Percentiles rank a stretch among this genome's conserved stretches.
These are phyloP conservation scores for Hyphopichia homilentoma DNA, from an alignment of 805 yeast genomes.

Conservation along the genomic window DNA sequence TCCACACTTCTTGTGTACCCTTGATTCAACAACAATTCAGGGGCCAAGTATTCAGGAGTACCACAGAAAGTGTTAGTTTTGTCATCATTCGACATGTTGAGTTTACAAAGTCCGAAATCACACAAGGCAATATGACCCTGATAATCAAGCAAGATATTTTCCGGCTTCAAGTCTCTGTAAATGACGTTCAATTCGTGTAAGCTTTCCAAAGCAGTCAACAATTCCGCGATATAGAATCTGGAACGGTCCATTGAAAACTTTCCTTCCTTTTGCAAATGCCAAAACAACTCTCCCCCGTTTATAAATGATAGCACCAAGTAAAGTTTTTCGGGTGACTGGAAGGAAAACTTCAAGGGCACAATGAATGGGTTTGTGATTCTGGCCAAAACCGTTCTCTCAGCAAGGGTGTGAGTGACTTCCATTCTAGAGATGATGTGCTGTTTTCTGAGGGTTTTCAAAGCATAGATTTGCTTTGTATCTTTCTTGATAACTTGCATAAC, in stretches of 20 bases:
- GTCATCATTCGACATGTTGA: slow-evolving; percentile 88
- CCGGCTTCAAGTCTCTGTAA: slow-evolving; percentile 95
- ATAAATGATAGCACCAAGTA: slow-evolving; percentile 89
- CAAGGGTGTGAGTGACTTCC: slow-evolving; percentile 94
- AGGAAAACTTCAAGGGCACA: slow-evolving; percentile 92
- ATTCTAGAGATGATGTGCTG: slow-evolving; percentile 90
- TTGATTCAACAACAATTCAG: slow-evolving; percentile 84
- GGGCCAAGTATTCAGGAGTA: slow-evolving; percentile 96
- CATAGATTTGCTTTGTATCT: slow-evolving; percentile 92
- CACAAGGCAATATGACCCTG: slow-evolving; percentile 98
- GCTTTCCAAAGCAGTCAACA: slow-evolving; percentile 88
- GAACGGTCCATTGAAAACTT: slow-evolving; percentile 85
- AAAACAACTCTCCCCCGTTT: slow-evolving; percentile 95
- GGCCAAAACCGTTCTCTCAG: slow-evolving; percentile 93
- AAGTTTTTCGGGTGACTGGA: slow-evolving; percentile 94
- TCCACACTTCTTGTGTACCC: slow-evolving; percentile 96
- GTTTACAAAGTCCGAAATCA: slow-evolving; percentile 94
- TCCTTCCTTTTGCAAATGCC: slow-evolving; percentile 89
- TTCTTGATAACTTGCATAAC: slow-evolving; percentile 98
- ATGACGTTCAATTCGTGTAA: slow-evolving; percentile 88
- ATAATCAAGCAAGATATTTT: slow-evolving; percentile 88
- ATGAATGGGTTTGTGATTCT: slow-evolving; percentile 92
- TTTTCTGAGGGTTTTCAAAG: slow-evolving; percentile 88
- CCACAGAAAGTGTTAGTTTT: slow-evolving; percentile 94
- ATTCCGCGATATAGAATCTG: slow-evolving; percentile 90